Evolutionary conservation across 352 stramenopile species (phyloP).

Genomic region (Globisporangium lucens): DNA sequence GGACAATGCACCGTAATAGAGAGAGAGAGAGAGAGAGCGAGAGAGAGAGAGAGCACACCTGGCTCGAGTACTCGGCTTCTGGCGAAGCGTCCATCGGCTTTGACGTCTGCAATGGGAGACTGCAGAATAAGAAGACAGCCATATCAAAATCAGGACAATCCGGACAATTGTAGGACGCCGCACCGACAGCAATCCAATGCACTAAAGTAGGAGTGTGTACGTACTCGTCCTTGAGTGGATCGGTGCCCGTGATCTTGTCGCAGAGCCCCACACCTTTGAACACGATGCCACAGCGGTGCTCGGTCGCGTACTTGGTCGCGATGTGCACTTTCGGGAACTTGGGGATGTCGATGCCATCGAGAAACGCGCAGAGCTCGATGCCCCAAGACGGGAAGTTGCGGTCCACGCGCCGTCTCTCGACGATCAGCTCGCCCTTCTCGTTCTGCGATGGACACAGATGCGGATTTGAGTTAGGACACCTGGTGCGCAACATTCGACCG

Average conservation of each 20-base stretch:
- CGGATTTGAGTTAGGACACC: neutral
- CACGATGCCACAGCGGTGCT: constrained; percentile 85
- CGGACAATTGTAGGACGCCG: neutral
- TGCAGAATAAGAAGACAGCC: constrained; percentile 16
- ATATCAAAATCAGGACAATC: neutral
- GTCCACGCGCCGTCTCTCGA: constrained; percentile 74
- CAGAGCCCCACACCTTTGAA: constrained; percentile 79
- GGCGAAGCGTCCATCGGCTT: constrained; percentile 56
- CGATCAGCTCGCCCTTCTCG: constrained; percentile 59
- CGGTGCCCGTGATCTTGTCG: constrained; percentile 84
- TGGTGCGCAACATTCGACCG: no score
- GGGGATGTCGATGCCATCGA: constrained; percentile 57
- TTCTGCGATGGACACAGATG: constrained; percentile 20
- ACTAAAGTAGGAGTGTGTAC: constrained; percentile 10
- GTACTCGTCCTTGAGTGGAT: constrained; percentile 88
- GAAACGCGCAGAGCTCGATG: constrained; percentile 77
- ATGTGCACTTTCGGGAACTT: constrained; percentile 64
- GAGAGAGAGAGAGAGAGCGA: neutral
- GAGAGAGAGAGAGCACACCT: constrained; percentile 6
- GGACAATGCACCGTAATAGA: neutral
- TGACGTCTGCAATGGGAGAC: constrained; percentile 61
- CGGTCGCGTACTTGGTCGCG: constrained; percentile 83
- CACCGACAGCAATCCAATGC: neutral
- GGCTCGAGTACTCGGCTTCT: constrained; percentile 74
- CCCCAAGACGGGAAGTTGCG: constrained; percentile 82